Base-by-base conservation (phyloP, 2,329 filamentous ascomycete species). In the Trichoderma sp. region DNA sequence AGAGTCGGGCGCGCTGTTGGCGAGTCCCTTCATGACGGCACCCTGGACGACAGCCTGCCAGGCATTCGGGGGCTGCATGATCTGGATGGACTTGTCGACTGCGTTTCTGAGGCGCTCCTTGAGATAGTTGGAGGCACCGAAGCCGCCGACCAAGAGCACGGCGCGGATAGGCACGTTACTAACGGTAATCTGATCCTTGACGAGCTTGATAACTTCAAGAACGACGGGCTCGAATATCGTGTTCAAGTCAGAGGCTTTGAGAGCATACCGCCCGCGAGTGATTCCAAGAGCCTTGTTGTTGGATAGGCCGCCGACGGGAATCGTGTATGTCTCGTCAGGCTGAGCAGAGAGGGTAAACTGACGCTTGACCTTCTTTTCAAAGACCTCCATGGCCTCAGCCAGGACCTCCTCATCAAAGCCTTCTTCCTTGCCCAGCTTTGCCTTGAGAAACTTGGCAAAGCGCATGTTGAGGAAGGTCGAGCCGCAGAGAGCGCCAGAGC, bases 11-110 rank as follows among this genome's bases (percentile, higher is more conserved):
- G 75, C 74, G 34, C 72, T 74, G 22, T 77, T 75, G 1, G 79
- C 78, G 2, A 84, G 73, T 1, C 83, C 83, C 71, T 82, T 83
- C 77, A 83, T 80, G 25, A 84, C 82, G 17, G 84, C 83, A 19
- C 84, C 83, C 37, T 80, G 79, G 0, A 82, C 82, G 8, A 85
- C 80, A 2, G 83, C 80, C 13, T 80, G 77, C 83, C 83, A 85
- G 17, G 82, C 78, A 60, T 82, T 80, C 5, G 78, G 76, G 0
- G 83, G 82, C 68, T 83, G 82, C 69, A 84, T 72, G 59, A 85
- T 78, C 65, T 79, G 74, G 19, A 82, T 76, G 0, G 72, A 73
- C 22, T 70, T 69, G 35, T 75, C 74, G 19, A 83, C 72, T 0
- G 77, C 71, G 61, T 75, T 72, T 58, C 76, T 73, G 9, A 85